phyloP scores from a whole-genome alignment of 371 early-diverging fungal species.

The Rhizopus sp. region DNA sequence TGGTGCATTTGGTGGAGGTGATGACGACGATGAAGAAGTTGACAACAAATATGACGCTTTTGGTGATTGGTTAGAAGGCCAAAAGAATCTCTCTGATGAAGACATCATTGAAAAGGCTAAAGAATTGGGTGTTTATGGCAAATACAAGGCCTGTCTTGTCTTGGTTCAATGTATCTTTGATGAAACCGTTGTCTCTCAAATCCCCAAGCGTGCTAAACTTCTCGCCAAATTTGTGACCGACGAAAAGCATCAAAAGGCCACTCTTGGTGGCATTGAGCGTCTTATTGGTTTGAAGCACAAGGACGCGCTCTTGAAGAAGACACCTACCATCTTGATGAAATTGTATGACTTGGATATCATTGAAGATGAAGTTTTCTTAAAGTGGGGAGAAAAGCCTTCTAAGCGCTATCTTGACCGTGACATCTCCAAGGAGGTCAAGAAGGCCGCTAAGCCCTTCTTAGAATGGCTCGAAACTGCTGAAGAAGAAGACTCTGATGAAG shows the following conservation, averaged over 20 bases:
- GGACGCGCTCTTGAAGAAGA: constrained; percentile 69
- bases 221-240: constrained; percentile 67
- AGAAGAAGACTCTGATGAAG: constrained; percentile 50
- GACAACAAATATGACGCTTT: constrained; percentile 73
- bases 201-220: constrained; percentile 66
- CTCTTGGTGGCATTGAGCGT: constrained; percentile 93
- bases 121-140: constrained; percentile 75
- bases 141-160: constrained; percentile 76
- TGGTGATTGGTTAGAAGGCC: constrained; percentile 67
- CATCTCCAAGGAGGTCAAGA: constrained; percentile 75
- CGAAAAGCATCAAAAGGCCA: constrained; percentile 87
- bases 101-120: constrained; percentile 79
- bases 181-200: constrained; percentile 62
- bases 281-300: constrained; percentile 72
- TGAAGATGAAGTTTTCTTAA: constrained; percentile 86
- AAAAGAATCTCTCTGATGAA: constrained; percentile 55
- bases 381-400: constrained; percentile 89
- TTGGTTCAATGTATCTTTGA: constrained; percentile 76
- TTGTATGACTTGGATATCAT: constrained; percentile 90
- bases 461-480: constrained; percentile 82
- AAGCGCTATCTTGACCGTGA: constrained; percentile 89
- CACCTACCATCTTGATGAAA: constrained; percentile 81
- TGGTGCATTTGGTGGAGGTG: constrained; percentile 55
- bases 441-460: constrained; percentile 88
- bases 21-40: constrained; percentile 67